Percentiles rank a stretch among this genome's conserved stretches.
phyloP scores from a whole-genome alignment of 495 filamentous ascomycete species.

The Penicillium simplicissimum region DNA sequence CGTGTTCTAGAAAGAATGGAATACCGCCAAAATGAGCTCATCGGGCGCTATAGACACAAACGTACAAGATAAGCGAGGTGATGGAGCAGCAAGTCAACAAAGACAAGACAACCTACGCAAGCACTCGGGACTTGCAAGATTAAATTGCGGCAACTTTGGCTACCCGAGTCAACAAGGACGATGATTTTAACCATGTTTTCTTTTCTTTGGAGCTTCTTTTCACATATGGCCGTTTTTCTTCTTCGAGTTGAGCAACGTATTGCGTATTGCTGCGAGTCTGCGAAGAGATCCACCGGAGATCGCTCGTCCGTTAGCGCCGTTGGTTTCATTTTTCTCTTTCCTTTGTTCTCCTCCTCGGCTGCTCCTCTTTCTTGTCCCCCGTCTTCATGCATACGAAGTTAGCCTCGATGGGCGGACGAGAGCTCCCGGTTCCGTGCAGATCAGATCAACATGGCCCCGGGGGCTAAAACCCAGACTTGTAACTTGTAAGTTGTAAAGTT shows the following conservation, averaged over 20 bases:
- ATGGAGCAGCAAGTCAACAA: not conserved
- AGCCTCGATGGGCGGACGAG: constrained; percentile 15
- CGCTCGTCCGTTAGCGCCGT: not conserved
- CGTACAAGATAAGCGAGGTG: not conserved
- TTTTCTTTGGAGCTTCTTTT: not conserved
- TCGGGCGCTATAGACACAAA: not conserved
- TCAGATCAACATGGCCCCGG: constrained; percentile 31
- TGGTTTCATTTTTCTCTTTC: not conserved
- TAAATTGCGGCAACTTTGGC: not conserved
- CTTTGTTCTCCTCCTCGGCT: constrained; percentile 2
- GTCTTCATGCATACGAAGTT: not conserved
- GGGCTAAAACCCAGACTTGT: constrained; percentile 8
- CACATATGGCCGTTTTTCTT: not conserved
- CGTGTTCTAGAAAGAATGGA: constrained; percentile 2
- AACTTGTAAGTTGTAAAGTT: not conserved
- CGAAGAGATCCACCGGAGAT: not conserved
- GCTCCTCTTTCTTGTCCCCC: not conserved
- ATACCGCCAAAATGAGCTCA: not conserved
- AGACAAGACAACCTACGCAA: not conserved
- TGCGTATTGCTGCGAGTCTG: not conserved
- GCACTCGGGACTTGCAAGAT: not conserved
- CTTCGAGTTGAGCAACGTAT: not conserved
- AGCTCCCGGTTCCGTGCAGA: constrained; percentile 34
- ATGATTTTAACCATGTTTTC: not conserved
- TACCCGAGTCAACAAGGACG: not conserved